Evolutionary conservation across 2,329 filamentous ascomycete genomes (phyloP).

Genomic region (Camillea tinctor): DNA sequence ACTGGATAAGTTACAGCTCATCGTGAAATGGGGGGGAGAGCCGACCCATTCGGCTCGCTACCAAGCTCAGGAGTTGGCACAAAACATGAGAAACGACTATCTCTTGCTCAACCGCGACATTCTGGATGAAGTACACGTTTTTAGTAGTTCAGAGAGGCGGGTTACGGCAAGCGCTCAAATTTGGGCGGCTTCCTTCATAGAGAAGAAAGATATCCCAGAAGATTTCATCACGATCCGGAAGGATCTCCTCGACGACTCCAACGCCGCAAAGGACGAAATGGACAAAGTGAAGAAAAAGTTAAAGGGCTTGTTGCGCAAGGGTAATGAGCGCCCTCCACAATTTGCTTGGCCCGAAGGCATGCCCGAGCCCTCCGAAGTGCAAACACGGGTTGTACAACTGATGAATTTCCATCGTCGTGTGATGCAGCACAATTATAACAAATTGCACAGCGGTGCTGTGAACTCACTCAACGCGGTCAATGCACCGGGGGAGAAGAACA

Average conservation of each 20-base stretch:
- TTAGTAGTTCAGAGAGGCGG: conserved; percentile 90
- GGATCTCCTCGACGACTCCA: conserved; percentile 93
- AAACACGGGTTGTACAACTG: conserved; percentile 85
- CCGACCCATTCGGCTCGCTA: conserved; percentile 96
- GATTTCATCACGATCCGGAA: conserved; percentile 91
- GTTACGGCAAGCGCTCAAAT: conserved; percentile 97
- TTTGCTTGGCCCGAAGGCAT: conserved; percentile 98
- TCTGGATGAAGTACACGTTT: conserved; percentile 89
- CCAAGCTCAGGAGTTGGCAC: conserved; percentile 89
- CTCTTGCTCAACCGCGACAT: conserved; percentile 90
- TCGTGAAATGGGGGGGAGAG: conserved; percentile 99
- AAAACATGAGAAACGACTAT: conserved; percentile 94
- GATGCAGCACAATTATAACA: conserved; percentile 91
- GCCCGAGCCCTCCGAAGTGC: conserved; percentile 90
- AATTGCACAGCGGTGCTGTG: conserved; percentile 67
- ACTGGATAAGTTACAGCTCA: conserved; percentile 92
- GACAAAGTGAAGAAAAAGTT: conserved; percentile 99
- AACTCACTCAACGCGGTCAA: conserved; percentile 60
- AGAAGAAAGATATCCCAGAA: conserved; percentile 78
- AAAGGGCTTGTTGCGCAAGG: conserved; percentile 85
- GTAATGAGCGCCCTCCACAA: conserved; percentile 88
- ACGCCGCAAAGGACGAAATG: conserved; percentile 98
- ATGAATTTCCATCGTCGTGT: conserved; percentile 97
- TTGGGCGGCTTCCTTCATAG: conserved; percentile 85
- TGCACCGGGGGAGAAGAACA: conserved; percentile 47